Conservation (phyloP, 2,329 filamentous ascomycete genomes). For the Arthrobotrys iridis region DNA sequence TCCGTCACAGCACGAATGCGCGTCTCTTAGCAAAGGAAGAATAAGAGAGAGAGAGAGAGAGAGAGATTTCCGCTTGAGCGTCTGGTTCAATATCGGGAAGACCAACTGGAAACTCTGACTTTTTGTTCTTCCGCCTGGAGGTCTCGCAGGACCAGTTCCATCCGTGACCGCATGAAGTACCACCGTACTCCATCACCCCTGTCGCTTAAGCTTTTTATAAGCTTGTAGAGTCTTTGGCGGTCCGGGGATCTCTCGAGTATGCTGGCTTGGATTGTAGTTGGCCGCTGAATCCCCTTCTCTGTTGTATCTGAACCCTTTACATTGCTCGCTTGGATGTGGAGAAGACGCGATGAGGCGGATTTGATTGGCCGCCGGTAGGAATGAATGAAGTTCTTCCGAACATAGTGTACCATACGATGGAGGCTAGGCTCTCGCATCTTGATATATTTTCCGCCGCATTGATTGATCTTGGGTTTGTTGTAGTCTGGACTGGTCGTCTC, state of each 20-base stretch:
- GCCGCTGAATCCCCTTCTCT: neutral
- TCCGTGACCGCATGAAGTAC: conserved; percentile 5
- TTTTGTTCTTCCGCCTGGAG: conserved; percentile 27
- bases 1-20: neutral
- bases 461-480: neutral
- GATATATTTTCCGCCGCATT: neutral
- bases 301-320: neutral
- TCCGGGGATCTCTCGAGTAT: conserved; percentile 34
- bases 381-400: neutral
- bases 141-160: conserved; percentile 17
- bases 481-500: too few relatives aligned
- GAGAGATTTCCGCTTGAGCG: neutral
- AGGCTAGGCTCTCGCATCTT: conserved; percentile 5
- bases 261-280: conserved; percentile 32
- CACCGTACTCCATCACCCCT: neutral
- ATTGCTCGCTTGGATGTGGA: neutral
- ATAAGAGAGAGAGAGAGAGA: too few relatives aligned
- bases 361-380: neutral
- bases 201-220: neutral
- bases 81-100: neutral
- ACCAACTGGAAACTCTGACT: conserved; percentile 43
- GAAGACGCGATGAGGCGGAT: neutral
- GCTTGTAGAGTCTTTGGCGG: conserved; percentile 5
- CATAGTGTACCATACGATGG: neutral
- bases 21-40: neutral